A percentile compares a stretch with the other conserved stretches of the same genome.
These are phyloP conservation scores for Pseudopithomyces maydicus DNA, from an alignment of 2,329 filamentous ascomycete genomes.

Conservation along the genomic window DNA sequence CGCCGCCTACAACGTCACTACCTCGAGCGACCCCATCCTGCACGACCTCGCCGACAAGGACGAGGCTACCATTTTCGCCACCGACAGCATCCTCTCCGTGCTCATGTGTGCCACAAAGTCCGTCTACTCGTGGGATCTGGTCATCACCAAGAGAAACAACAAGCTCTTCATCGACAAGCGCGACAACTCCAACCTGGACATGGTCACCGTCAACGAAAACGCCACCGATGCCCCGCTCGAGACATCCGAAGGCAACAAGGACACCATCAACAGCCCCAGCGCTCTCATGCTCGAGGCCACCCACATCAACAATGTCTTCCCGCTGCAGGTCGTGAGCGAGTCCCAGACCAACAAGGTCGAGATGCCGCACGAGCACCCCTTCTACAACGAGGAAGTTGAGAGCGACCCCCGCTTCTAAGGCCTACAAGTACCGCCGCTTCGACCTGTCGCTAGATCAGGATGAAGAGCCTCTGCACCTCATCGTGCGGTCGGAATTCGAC, in stretches of 20 bases:
- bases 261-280: constrained; percentile 89
- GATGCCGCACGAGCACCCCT: constrained; percentile 90
- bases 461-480: constrained; percentile 88
- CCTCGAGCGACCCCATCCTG: constrained; percentile 92
- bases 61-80: constrained; percentile 95
- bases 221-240: constrained; percentile 93
- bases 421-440: constrained; percentile 97
- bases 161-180: constrained; percentile 99
- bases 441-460: constrained; percentile 89
- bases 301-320: constrained; percentile 99
- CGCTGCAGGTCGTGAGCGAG: constrained; percentile 91
- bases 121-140: constrained; percentile 97
- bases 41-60: constrained; percentile 96
- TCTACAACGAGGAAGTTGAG: constrained; percentile 94
- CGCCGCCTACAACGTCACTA: constrained; percentile 97
- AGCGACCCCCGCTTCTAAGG: constrained; percentile 95
- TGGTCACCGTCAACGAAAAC: constrained; percentile 99
- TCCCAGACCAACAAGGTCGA: constrained; percentile 76
- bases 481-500: constrained; percentile 94
- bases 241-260: constrained; percentile 88
- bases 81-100: constrained; percentile 97
- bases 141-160: constrained; percentile 89
- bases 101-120: constrained; percentile 98
- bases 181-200: constrained; percentile 89
- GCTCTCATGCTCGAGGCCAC: constrained; percentile 96